These are phyloP conservation scores for Eucalyptus pauciflora DNA, from an alignment of 345 rosid genomes.

Conservation along the genomic window DNA sequence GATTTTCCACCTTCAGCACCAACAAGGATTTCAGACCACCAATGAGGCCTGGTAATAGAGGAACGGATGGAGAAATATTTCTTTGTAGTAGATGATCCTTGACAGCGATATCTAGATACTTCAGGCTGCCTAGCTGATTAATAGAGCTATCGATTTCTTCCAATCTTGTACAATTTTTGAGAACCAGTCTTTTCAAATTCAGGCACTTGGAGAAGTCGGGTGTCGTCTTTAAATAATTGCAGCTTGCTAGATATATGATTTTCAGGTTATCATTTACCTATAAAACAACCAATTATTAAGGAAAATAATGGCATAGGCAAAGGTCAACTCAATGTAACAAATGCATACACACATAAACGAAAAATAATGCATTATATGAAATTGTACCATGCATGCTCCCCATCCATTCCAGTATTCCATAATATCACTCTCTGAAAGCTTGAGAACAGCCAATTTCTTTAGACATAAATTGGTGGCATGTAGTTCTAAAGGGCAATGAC, in stretches of 20 bases:
- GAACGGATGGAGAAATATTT: no score
- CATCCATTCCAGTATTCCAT: no score
- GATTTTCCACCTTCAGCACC: no score
- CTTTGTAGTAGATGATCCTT: fast-evolving
- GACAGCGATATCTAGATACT: not conserved
- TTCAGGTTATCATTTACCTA: not conserved
- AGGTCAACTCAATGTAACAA: not conserved
- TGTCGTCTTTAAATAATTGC: not conserved
- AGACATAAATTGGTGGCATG: no score
- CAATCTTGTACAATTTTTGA: not conserved
- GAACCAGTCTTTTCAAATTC: not conserved
- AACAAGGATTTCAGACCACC: no score
- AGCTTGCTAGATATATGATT: not conserved
- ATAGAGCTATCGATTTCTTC: not conserved
- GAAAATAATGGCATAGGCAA: not conserved
- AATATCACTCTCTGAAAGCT: no score
- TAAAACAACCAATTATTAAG: not conserved
- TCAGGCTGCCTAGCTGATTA: not conserved
- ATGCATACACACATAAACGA: not conserved
- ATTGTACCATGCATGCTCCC: no score
- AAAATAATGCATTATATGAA: not conserved
- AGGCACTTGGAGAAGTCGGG: not conserved
- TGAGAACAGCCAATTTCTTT: no score
- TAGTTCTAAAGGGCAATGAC: no score
- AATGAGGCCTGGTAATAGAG: no score